Base-by-base conservation (phyloP, 441 rosid species). In the Daphne laureola region DNA sequence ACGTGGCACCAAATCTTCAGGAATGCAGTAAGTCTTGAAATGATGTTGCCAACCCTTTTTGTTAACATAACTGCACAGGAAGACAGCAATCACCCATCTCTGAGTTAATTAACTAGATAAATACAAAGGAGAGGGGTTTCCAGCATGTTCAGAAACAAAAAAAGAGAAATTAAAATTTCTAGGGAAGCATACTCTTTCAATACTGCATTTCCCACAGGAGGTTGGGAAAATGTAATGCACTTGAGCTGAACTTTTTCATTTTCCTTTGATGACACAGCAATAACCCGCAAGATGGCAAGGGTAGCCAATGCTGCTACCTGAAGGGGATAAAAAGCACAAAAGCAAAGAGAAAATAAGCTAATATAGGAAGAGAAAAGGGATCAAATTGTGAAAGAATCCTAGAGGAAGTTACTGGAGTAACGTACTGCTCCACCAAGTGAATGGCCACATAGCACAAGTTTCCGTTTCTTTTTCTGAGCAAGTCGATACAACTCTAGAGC, bases 391-490 rank as follows among this genome's bases (percentile, higher is more conserved):
- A 14, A 8, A 21, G 40, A 46, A 52, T 14, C 21, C 43, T 14
- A 48, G 63, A 43, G 14, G 53, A 44, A 58, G 59, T 54, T 59
- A 14, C 23, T 17, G 14, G 27, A 43, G 14, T 45, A 63, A 77
- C 87, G 74, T 78, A 92, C 98, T 50, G 98, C 98, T 49, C 98
- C 98, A 64, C 98, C 98, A 69, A 92, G 96, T 53, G 98, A 89
- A 75, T 92, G 98, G 44, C 98, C 96, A 78, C 98, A 92, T 43
- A 92, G 70, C n/a, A 92, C 98, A 72, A 92, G 96, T 70, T 92
- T 92, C 6, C 82, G 66, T 58, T 92, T 82, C 87, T 86, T 92
- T 75, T 89, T 89, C 71, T 86, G 87, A 71, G 96, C 98, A 71
- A 92, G 97, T 66, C 80, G 82, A 73, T 88, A 89, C 62, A 92